Conservation (phyloP, 345 rosid genomes). For the Garcia nutans region DNA sequence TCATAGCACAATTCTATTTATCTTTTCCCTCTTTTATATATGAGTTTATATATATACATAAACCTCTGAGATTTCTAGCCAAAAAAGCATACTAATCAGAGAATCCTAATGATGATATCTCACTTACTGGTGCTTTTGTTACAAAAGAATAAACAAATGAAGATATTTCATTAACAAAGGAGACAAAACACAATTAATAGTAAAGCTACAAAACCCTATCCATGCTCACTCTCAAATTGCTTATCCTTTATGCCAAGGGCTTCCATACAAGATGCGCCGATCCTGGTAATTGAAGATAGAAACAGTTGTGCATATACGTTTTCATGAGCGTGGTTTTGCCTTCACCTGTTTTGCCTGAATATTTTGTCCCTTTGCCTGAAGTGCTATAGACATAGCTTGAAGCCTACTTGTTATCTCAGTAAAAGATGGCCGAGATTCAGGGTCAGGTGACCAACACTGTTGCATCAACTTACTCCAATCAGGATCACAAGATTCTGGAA, state of each 20-base stretch:
- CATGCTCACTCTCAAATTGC: constrained; percentile 11
- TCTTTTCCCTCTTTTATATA: not conserved
- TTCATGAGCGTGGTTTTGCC: constrained; percentile 16
- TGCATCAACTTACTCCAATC: constrained; percentile 65
- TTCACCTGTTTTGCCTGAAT: constrained; percentile 29
- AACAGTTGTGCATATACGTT: not conserved
- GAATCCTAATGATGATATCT: constrained; percentile 5
- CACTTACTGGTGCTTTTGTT: not conserved
- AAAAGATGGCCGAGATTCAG: constrained; percentile 58
- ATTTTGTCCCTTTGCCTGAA: constrained; percentile 31
- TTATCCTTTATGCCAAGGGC: constrained; percentile 8
- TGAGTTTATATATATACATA: constrained; percentile 12
- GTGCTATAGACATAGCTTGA: constrained; percentile 42
- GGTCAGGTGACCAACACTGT: constrained; percentile 63
- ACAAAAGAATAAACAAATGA: constrained; percentile 39
- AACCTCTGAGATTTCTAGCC: not conserved
- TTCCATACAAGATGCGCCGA: constrained; percentile 1
- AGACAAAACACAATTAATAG: not conserved
- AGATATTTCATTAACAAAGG: constrained; percentile 12
- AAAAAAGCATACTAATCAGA: constrained; percentile 1
- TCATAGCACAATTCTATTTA: not conserved
- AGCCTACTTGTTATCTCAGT: constrained; percentile 52
- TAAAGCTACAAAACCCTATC: constrained; percentile 7
- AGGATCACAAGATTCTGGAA: constrained; percentile 50
- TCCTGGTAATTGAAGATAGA: constrained; percentile 1